Conservation (phyloP, 192 early-diverging fungal species). For the Gryganskiella cystojenkinii region DNA sequence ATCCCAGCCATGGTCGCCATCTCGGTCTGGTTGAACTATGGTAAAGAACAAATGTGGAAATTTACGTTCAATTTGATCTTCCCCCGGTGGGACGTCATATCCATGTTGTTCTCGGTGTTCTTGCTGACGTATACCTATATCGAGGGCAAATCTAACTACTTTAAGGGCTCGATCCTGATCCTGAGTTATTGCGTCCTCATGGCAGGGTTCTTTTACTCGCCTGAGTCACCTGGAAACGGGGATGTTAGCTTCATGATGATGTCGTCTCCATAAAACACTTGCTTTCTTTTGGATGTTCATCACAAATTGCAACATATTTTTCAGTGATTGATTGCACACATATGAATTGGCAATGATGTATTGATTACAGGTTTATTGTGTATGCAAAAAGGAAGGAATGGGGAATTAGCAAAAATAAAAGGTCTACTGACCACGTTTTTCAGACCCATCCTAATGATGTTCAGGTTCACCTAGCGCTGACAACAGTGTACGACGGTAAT, state of each 20-base stretch:
- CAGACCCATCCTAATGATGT: not conserved
- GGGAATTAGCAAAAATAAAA: no score
- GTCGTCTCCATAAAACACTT: not conserved
- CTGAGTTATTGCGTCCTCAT: slow-evolving; percentile 87
- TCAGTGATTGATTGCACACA: no score
- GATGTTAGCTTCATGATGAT: slow-evolving; percentile 31
- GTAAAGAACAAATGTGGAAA: slow-evolving; percentile 33
- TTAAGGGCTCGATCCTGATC: slow-evolving; percentile 92
- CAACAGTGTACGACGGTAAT: slow-evolving; percentile 31
- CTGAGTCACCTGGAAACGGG: slow-evolving; percentile 50
- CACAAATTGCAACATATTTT: no score
- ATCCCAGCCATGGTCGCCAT: slow-evolving; percentile 94
- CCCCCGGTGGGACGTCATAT: slow-evolving; percentile 57
- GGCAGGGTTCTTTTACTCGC: slow-evolving; percentile 81
- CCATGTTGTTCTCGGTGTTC: slow-evolving; percentile 67
- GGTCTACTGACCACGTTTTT: no score
- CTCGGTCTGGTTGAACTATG: slow-evolving; percentile 70
- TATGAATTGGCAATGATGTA: not conserved
- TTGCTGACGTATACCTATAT: slow-evolving; percentile 92
- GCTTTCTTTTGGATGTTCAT: no score
- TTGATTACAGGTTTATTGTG: not conserved
- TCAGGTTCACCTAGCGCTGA: slow-evolving; percentile 36
- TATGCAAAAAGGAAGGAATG: no score
- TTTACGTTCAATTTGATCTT: slow-evolving; percentile 54
- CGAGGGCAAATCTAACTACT: slow-evolving; percentile 97